Percentiles rank a stretch among this genome's conserved stretches.
phyloP scores from a whole-genome alignment of 2,329 filamentous ascomycete species.

The Claviceps pazoutovae region DNA sequence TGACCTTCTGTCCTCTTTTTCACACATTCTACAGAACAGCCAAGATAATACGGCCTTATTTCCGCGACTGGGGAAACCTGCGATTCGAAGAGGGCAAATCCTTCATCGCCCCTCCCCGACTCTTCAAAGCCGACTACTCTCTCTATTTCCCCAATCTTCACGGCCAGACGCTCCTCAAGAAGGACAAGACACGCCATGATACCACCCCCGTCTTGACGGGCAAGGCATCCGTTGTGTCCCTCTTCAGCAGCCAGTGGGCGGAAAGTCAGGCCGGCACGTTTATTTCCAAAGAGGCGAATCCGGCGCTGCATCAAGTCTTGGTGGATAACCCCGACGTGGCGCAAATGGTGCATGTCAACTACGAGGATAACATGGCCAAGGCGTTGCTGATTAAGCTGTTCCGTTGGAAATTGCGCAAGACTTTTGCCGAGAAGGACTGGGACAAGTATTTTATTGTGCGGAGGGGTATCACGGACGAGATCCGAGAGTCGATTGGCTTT shows the following conservation, averaged over 20 bases:
- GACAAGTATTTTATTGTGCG: conserved; percentile 47
- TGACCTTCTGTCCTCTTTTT: too few relatives aligned
- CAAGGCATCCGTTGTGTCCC: conserved; percentile 61
- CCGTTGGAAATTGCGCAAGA: conserved; percentile 35
- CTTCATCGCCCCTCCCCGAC: conserved; percentile 70
- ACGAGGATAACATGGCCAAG: conserved; percentile 67
- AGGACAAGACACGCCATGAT: conserved; percentile 37
- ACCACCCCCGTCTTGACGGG: conserved; percentile 65
- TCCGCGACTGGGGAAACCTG: conserved; percentile 87
- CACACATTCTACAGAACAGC: conserved; percentile 38
- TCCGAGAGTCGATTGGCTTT: conserved; percentile 51
- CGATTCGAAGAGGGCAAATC: conserved; percentile 76
- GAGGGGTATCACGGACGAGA: conserved; percentile 43
- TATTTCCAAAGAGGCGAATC: conserved; percentile 49
- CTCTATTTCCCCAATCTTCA: conserved; percentile 89
- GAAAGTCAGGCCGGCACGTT: conserved; percentile 68
- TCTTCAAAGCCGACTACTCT: conserved; percentile 70
- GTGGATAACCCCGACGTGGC: conserved; percentile 36
- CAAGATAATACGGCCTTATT: conserved; percentile 77
- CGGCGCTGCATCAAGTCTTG: conserved; percentile 52
- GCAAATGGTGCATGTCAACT: conserved; percentile 76
- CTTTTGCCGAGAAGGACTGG: conserved; percentile 39
- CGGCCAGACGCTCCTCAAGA: conserved; percentile 59
- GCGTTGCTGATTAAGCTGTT: conserved; percentile 45
- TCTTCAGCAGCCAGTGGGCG: conserved; percentile 79